Conservation (phyloP, 306 rosid genomes). For the Senna tora region DNA sequence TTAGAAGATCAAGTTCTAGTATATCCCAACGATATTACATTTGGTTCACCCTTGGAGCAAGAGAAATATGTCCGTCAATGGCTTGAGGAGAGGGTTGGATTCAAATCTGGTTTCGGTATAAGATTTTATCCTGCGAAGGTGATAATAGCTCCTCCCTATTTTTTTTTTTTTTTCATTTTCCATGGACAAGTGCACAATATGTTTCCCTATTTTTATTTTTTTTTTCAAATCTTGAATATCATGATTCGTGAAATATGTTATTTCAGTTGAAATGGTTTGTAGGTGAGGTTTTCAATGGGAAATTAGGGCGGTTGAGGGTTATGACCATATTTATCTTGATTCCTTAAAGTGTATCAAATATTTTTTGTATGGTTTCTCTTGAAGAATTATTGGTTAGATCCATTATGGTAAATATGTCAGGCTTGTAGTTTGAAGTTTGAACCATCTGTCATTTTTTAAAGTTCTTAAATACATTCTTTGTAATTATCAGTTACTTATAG, state of each 20-base stretch:
- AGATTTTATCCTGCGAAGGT: conserved; percentile 88
- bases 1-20: conserved; percentile 72
- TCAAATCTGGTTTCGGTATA: conserved; percentile 56
- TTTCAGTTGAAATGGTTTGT: conserved; percentile 8
- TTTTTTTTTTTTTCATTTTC: conserved; percentile 34
- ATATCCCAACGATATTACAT: conserved; percentile 76
- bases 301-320: conserved; percentile 5
- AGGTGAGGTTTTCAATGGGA: conserved; percentile 5
- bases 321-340: background rate
- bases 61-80: conserved; percentile 73
- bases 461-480: conserved; percentile 5
- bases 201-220: too few relatives aligned
- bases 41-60: conserved; percentile 67
- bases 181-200: conserved; percentile 3
- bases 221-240: too few relatives aligned
- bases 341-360: background rate
- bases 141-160: conserved; percentile 22
- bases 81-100: conserved; percentile 84
- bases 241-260: conserved; percentile 10
- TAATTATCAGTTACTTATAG: conserved; percentile 5
- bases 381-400: background rate
- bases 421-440: conserved; percentile 11
- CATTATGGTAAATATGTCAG: conserved; percentile 1
- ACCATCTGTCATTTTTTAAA: conserved; percentile 23
- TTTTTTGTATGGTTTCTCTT: background rate